Base-by-base conservation (phyloP, 768 basidiomycete genomes). In the Lanmaoa rubissima region DNA sequence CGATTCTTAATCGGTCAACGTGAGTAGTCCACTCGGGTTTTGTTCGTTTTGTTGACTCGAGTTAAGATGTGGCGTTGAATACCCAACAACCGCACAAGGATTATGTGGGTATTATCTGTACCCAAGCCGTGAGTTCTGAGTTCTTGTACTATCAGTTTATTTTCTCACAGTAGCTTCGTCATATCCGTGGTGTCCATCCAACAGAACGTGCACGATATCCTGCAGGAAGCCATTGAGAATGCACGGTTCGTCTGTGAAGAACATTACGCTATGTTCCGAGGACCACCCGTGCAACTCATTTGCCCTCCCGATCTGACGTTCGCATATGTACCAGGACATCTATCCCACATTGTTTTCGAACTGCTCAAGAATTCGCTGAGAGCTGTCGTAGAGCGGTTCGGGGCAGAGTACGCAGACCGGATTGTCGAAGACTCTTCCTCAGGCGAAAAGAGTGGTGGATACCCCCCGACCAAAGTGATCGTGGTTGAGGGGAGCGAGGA, bases 401-500 rank as follows among this genome's bases (percentile, higher is more conserved):
- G 96, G 0, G 82, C 84, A 2, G 88, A 92, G 44, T 79, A 85
- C 55, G 92, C 92, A 69, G 84, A 86, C 10, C 36, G 16, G 40
- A 28, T 16, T 5, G 17, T 16, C 17, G 50, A 53, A 4, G 41
- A 50, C 19, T 34, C 55, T 28, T 45, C 55, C 28, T 38, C 52
- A 0, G 48, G 46, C 3, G 41, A 9, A 10, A 48, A 14, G 36
- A 28, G 14, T 12, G 54, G 52, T 44, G 66, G 58, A 47, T 68
- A 68, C 12, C 65, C 65, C 3, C 60, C 65, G 0, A 67, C 66
- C 57, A 67, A 67, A 39, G 67, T 67, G 39, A 83, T 98, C 55
- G 96, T 97, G 36, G 92, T 96, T 1, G 94, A 96, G 69, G 95
- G 96, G n/a, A 91, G 87, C 61, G 96, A 98, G 69, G 96, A 98